These are phyloP conservation scores for Komagataella phaffii DNA, from an alignment of 805 yeast species.

Conservation along the genomic window DNA sequence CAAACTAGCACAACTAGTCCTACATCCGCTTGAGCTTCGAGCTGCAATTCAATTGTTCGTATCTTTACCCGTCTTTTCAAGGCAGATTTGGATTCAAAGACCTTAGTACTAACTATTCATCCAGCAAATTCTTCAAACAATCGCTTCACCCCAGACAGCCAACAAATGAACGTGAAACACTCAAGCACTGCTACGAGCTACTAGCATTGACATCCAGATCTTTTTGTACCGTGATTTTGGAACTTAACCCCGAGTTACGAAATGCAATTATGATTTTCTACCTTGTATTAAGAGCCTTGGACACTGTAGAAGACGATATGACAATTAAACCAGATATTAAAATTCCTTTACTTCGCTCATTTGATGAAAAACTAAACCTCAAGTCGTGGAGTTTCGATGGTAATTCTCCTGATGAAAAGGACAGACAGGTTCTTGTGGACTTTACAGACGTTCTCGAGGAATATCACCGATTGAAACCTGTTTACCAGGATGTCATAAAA, in stretches of 20 bases:
- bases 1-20: constrained; percentile 39
- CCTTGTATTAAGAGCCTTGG: constrained; percentile 77
- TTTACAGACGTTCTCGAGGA: constrained; percentile 60
- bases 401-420: constrained; percentile 64
- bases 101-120: not conserved
- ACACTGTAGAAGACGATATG: constrained; percentile 96
- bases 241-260: constrained; percentile 81
- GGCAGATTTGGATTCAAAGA: not conserved
- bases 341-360: constrained; percentile 58
- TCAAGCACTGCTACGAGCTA: constrained; percentile 54
- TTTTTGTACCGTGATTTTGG: constrained; percentile 86
- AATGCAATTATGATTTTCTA: constrained; percentile 77
- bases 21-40: constrained; percentile 61
- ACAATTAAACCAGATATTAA: constrained; percentile 59
- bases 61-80: not conserved
- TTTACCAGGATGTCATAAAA: constrained; percentile 65
- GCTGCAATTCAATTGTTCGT: constrained; percentile 51
- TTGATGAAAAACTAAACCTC: constrained; percentile 47
- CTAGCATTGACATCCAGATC: constrained; percentile 71
- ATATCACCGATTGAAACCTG: constrained; percentile 59
- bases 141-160: constrained; percentile 36
- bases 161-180: constrained; percentile 24
- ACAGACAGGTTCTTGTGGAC: constrained; percentile 67
- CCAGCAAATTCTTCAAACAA: constrained; percentile 34
- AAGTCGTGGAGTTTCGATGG: constrained; percentile 77